Conservation (phyloP, 129 eudicot genomes). For the Helichrysum umbraculigerum region DNA sequence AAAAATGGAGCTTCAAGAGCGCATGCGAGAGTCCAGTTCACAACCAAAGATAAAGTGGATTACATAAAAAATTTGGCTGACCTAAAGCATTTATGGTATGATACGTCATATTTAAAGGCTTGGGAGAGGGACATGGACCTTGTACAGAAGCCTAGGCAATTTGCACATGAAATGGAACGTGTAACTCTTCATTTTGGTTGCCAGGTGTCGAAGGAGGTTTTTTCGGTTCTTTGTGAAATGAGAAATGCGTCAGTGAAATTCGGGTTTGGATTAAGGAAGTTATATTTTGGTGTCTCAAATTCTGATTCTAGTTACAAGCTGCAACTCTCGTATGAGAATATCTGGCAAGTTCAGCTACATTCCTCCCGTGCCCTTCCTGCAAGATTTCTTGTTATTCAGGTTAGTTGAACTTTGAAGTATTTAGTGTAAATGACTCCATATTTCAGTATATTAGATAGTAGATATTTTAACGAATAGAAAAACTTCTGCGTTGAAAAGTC, state of each 20-base stretch:
- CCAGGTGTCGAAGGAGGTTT: conserved; percentile 55
- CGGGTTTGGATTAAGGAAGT: conserved; percentile 51
- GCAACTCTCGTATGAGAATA: conserved; percentile 69
- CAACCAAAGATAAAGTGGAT: conserved; percentile 35
- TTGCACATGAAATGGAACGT: conserved; percentile 40
- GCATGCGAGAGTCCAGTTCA: conserved; percentile 69
- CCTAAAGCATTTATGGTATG: conserved; percentile 37
- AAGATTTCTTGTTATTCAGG: conserved; percentile 70
- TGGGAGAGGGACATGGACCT: conserved; percentile 46
- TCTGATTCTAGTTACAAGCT: conserved; percentile 45
- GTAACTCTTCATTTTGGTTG: conserved; percentile 64
- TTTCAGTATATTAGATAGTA: not conserved
- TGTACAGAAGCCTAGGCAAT: conserved; percentile 44
- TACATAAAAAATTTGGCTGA: conserved; percentile 33
- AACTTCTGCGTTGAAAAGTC: not conserved
- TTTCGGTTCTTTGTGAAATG: conserved; percentile 51
- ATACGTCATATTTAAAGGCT: conserved; percentile 50
- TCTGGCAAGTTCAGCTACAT: conserved; percentile 68
- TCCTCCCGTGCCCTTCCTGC: conserved; percentile 32
- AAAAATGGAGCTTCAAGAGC: conserved; percentile 44
- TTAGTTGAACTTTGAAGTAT: conserved; percentile 21
- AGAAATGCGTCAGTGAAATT: conserved; percentile 44
- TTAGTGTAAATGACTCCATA: not conserved
- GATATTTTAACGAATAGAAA: not conserved
- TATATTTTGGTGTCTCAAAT: conserved; percentile 43